phyloP scores from a whole-genome alignment of 73 alveolate genomes.

The Paramecium octaurelia region DNA sequence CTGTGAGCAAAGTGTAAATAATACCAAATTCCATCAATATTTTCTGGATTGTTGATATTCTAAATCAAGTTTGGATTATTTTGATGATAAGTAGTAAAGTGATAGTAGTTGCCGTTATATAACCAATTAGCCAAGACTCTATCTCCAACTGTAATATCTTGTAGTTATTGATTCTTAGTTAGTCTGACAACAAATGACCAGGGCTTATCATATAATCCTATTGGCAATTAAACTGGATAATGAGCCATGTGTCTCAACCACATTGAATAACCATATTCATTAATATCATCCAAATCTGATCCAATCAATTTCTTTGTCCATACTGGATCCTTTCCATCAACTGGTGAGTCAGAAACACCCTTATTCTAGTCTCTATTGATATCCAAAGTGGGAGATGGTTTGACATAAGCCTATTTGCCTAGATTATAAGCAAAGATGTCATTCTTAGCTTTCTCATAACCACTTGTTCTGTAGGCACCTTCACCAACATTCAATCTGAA shows the following conservation, averaged over 20 bases:
- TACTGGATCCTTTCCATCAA: not conserved
- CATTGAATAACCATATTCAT: slow-evolving; percentile 8
- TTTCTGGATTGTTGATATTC: not conserved
- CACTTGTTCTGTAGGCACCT: slow-evolving; percentile 21
- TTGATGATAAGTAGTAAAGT: slow-evolving; percentile 10
- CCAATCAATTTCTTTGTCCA: not conserved
- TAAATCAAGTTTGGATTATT: not conserved
- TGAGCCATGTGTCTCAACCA: slow-evolving; percentile 29
- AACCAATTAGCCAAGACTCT: slow-evolving; percentile 29
- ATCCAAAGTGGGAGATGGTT: slow-evolving; percentile 9
- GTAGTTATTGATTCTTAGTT: not conserved
- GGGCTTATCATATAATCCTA: not conserved
- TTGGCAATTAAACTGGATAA: slow-evolving; percentile 6
- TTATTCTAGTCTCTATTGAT: not conserved
- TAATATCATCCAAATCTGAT: not conserved
- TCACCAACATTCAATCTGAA: slow-evolving; percentile 23
- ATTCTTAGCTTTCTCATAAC: not conserved
- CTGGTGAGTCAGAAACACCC: slow-evolving; percentile 6
- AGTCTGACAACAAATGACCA: slow-evolving; percentile 34
- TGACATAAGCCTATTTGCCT: not conserved
- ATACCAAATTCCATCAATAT: slow-evolving; percentile 41
- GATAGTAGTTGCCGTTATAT: not conserved
- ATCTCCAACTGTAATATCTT: slow-evolving; percentile 20
- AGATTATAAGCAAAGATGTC: slow-evolving; percentile 3
- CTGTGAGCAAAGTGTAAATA: not conserved